Base-by-base conservation (phyloP, 1,284 basidiomycete species). In the Malassezia globosa region DNA sequence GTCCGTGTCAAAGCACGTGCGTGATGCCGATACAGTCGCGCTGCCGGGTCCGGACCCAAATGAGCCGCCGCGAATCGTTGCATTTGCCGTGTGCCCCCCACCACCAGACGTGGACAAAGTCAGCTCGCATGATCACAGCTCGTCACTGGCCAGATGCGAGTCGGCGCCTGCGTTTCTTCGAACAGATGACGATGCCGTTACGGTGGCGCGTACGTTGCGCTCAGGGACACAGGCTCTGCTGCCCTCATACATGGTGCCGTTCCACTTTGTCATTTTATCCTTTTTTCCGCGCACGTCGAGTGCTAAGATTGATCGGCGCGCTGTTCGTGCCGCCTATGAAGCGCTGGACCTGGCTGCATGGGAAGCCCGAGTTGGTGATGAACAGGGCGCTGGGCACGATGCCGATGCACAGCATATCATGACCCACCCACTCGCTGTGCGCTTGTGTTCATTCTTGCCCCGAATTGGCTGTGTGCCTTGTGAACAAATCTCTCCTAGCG, bases 231-330 rank as follows among this genome's bases (percentile, higher is more conserved):
- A 60, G 29, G 31, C 37, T 1, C 46, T 46, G n/a, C 44, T 72
- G 42, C 69, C 69, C 0, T 59, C 64, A 6, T 70, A 72, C 55
- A 71, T 70, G 68, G 51, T 72, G 3, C 69, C 59, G 5, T 63
- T 64, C 27, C 63, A 72, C 29, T 65, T 72, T 48, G 40, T 73
- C 42, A 61, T 73, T 22, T 59, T 73, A 14, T 58, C 55, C 14
- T 61, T 60, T 34, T 69, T 73, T 36, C 72, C 72, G 14, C 64
- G 66, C 42, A 73, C 71, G 2, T 66, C 71, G 13, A 71, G 67
- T 22, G 72, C 72, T 37, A 73, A 73, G 60, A 67, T 73, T 38
- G 72, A 73, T 44, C 60, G 72, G 8, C 63, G 64, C 23, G 68
- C 68, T 4, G 58, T 73, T 37, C 58, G 63, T 18, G 58, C 60